Evolutionary conservation across 1,139 yeast species (phyloP), one percentile per base, ranked within the genome.

Genomic region (Hemisphaericaspora xylanilytica): DNA sequence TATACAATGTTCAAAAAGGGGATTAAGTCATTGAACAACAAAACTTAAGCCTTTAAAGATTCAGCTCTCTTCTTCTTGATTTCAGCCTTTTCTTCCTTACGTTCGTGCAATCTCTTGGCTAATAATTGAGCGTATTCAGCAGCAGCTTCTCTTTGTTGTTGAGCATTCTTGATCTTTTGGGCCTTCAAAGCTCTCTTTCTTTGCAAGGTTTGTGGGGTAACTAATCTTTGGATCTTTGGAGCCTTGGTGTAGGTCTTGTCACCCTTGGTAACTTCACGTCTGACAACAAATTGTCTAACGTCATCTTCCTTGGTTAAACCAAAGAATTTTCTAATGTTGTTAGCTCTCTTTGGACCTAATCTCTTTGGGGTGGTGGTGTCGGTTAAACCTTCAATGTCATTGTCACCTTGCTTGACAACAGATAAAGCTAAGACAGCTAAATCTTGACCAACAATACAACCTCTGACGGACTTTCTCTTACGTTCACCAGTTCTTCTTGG

Each of bases 311-410:
- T 89, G 77, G 96, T 73, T 70, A 92, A 84, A 78, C 97, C 97
- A 67, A 87, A 92, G 95, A 92, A 90, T 77, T 89, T 89, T 85
- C 97, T 89, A 73, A 92, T 92, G 89, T 90, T 77, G 94, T 88
- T 89, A 69, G 98, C 98, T 85, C 97, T 89, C 95, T 92, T 92
- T 77, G 98, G 98, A 66, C 97, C 98, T 69, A 90, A 85, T 82
- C 97, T 89, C 85, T 90, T 90, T 78, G 97, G 96, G 65, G 85
- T 84, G 69, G 94, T 82, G 66, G 81, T 63, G 73, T 94, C 95
- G 62, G 98, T 92, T 67, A 92, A 80, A 73, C 98, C 98, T 63
- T 78, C 96, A 59, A 92, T 87, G 61, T 92, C 98, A 57, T 75
- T 67, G 52, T 92, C 98, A 75, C 98, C 98, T 79, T 88, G 95